Base-by-base conservation (phyloP, 768 basidiomycete genomes). In the Boletus sp. region DNA sequence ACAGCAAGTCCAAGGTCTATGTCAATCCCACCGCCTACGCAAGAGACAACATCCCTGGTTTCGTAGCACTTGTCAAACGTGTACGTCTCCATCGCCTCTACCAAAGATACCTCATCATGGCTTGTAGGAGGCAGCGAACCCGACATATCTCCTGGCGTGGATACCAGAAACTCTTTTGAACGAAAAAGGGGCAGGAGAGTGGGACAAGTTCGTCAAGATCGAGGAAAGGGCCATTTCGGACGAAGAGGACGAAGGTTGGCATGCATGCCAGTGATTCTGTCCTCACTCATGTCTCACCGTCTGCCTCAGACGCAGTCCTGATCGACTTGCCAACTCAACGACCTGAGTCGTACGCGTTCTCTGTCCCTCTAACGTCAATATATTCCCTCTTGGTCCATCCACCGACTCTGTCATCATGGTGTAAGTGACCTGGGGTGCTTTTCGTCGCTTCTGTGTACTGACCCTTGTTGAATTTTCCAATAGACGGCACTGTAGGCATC, bases 1-100 rank as follows among this genome's bases (percentile, higher is more conserved):
- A 93, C 63, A 88, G 85, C 70, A 97, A 96, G 69, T 91, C 88
- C 39, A 95, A 94, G 70, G 96, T 98, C 42, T 94, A 96, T 67
- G 85, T 99, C 41, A 92, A 98, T 62, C 97, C 97, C 0, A 96
- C 94, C 3, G 84, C 88, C 4, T 95, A 93, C 69, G 79, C 88
- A 2, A 80, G 88, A 64, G 97, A 98, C 71, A 96, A 98, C 70
- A 90, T 98, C 34, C 84, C 92, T 3, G 97, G 97, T 1, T 98
- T 96, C 68, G 85, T 94, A 7, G 86, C 89, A 15, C 78, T 99
- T 53, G 94, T 98, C 19, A 92, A 93, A 75, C 82, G 88, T 64
- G 93, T 93, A 60, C 50, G 86, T 75, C 5, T 51, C 50, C 58
- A 49, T 52, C 48, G 9, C 38, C 35, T 38, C 44, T 44, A 46